Base-by-base conservation (phyloP, 768 basidiomycete genomes). In the Psilocybe azurescens region DNA sequence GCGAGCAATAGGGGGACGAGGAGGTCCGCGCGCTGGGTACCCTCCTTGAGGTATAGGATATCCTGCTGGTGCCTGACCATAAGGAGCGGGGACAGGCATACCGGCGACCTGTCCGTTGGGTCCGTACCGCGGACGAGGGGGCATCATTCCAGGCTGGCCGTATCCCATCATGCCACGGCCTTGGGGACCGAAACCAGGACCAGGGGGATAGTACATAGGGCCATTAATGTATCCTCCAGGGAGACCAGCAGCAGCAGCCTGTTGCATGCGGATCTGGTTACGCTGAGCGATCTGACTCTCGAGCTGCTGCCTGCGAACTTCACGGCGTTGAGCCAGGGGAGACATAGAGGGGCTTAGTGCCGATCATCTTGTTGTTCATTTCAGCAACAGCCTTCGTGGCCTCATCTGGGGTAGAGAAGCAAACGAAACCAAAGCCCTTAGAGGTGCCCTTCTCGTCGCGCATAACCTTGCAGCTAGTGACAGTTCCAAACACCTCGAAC, bases 321-420 rank as follows among this genome's bases (percentile, higher is more conserved):
- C 97, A 65, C 95, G 95, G 67, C 97, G 94, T 76, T 99, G 97
- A 68, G 97, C 97, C 67, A 99, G 89, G 89, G 46, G 97, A 96
- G 74, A 99, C 97, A 73, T 99, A 99, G 70, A 99, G 88, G 56
- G 97, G 97, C 81, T 99, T 99, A 67, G 90, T 87, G 64, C 97
- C 97, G 72, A 99, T 94, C 90, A 99, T 99, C 83, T 97, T 97
- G 87, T 97, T 98, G 86, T 99, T 99, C 95, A 99, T 97, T 83
- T 99, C 97, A 58, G 95, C 93, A 62, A 99, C 95, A 63, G 97
- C 97, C 83, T 99, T 99, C 72, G 95, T 98, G 24, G 97, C 96
- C 80, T 99, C 97, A 67, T 99, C 97, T 52, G 97, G 95, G 56
- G 95, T 91, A 38, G 95, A 94, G 84, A 95, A 99, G 79, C 97